These are phyloP conservation scores for Termitomyces sp. DNA, from an alignment of 768 basidiomycete species.

Conservation along the genomic window DNA sequence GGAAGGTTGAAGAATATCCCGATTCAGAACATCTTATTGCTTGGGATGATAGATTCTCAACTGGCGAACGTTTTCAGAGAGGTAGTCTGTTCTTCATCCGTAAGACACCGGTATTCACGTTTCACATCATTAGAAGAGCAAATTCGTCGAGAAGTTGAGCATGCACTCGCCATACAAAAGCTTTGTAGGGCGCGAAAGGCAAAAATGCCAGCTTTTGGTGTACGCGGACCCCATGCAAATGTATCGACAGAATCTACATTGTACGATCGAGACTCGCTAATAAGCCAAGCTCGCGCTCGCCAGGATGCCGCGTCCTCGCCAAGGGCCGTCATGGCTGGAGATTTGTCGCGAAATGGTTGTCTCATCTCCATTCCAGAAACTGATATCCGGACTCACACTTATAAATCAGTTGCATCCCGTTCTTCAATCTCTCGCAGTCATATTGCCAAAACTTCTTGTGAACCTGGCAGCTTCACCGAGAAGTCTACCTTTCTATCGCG, in stretches of 20 bases:
- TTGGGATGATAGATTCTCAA: constrained; percentile 2
- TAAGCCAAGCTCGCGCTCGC: not conserved
- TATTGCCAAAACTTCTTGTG: not conserved
- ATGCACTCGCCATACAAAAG: constrained; percentile 3
- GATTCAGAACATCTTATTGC: constrained; percentile 5
- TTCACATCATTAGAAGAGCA: not conserved
- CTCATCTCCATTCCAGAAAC: not conserved
- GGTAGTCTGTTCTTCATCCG: not conserved
- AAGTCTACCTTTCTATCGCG: not conserved
- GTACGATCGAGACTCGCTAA: not conserved
- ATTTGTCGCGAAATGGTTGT: not conserved
- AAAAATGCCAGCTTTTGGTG: not conserved
- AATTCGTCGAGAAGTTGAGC: constrained; percentile 8
- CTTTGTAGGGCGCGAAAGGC: constrained; percentile 4
- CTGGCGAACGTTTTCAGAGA: not conserved
- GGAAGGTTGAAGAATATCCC: not conserved
- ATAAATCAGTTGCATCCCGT: not conserved
- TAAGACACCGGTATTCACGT: not conserved
- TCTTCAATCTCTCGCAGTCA: not conserved
- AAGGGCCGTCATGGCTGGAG: not conserved
- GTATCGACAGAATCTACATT: not conserved
- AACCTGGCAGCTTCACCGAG: not conserved
- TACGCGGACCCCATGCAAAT: not conserved
- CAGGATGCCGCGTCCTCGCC: not conserved
- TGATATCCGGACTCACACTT: not conserved